Conservation (phyloP, 139 green algal species). For the Raphidocelis subcapitata region DNA sequence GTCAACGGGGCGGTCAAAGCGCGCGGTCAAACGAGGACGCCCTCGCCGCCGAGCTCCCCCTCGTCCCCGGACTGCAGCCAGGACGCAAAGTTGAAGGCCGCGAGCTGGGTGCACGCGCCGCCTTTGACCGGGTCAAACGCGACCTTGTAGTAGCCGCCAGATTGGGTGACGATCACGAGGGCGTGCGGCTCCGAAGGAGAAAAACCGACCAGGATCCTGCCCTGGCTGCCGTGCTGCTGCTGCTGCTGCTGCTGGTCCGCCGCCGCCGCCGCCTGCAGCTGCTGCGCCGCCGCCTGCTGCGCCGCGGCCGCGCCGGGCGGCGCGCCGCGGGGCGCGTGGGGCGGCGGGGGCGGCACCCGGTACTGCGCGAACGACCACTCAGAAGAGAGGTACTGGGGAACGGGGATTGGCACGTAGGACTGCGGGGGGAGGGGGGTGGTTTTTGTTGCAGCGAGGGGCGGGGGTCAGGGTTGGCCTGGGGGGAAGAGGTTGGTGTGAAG, state of each 20-base stretch:
- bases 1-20: too few relatives aligned
- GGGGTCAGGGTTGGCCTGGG: neutral
- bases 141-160: constrained; percentile 54
- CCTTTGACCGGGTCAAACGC: constrained; percentile 72
- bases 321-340: too few relatives aligned
- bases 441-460: neutral
- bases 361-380: constrained; percentile 92
- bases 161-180: constrained; percentile 47
- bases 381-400: constrained; percentile 84
- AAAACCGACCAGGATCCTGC: constrained; percentile 21
- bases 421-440: neutral
- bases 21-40: too few relatives aligned
- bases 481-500: neutral
- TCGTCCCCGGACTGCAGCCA: too few relatives aligned
- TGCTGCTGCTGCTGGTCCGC: neutral
- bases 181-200: constrained; percentile 4
- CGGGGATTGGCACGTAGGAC: constrained; percentile 48
- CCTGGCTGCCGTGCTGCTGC: constrained; percentile 7
- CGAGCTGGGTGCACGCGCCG: constrained; percentile 35
- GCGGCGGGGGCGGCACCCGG: constrained; percentile 36
- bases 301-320: neutral
- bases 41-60: too few relatives aligned
- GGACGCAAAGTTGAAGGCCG: neutral
- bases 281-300: neutral
- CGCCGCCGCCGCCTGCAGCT: neutral